These are phyloP conservation scores for Xylaria acuta DNA, from an alignment of 495 filamentous ascomycete species.

Conservation along the genomic window DNA sequence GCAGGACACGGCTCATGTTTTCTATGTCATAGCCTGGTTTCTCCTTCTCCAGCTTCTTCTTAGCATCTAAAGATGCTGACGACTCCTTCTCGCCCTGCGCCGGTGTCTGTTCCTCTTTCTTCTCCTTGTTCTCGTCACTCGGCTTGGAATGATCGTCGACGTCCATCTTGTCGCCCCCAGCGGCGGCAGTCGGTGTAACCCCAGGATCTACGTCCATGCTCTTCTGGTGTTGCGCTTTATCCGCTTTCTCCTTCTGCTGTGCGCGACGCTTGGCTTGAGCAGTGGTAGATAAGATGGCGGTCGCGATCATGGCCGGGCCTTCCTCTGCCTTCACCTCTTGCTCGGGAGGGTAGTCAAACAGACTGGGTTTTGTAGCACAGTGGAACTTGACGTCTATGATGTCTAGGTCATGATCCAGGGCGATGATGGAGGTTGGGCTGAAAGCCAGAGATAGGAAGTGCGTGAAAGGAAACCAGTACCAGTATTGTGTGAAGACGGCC, in stretches of 20 bases:
- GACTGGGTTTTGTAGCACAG: slow-evolving; percentile 89
- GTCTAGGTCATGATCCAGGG: slow-evolving; percentile 89
- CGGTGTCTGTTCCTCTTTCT: slow-evolving; percentile 57
- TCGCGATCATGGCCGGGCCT: slow-evolving; percentile 91
- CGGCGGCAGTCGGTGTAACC: slow-evolving; percentile 71
- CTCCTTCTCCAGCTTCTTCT: slow-evolving; percentile 93
- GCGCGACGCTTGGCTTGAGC: slow-evolving; percentile 95
- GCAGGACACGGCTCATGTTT: slow-evolving; percentile 95
- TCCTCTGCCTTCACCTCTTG: slow-evolving; percentile 93
- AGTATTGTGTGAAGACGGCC: slow-evolving; percentile 98
- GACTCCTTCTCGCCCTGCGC: slow-evolving; percentile 63
- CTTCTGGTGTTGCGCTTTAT: slow-evolving; percentile 67
- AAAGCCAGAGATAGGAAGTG: slow-evolving; percentile 96
- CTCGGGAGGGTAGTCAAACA: slow-evolving; percentile 98
- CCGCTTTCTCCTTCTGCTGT: slow-evolving; percentile 69
- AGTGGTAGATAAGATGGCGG: slow-evolving; percentile 94
- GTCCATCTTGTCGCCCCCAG: slow-evolving; percentile 87
- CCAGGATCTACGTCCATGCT: slow-evolving; percentile 90
- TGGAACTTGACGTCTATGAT: slow-evolving; percentile 96
- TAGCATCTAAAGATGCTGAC: slow-evolving; percentile 56
- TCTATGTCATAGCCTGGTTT: slow-evolving; percentile 95
- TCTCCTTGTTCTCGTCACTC: slow-evolving; percentile 67
- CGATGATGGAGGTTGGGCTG: slow-evolving; percentile 92
- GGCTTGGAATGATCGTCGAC: slow-evolving; percentile 72
- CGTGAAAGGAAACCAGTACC: slow-evolving; percentile 99